phyloP scores from a whole-genome alignment of 2,329 filamentous ascomycete species.

The Herpomyces periplanetae region DNA sequence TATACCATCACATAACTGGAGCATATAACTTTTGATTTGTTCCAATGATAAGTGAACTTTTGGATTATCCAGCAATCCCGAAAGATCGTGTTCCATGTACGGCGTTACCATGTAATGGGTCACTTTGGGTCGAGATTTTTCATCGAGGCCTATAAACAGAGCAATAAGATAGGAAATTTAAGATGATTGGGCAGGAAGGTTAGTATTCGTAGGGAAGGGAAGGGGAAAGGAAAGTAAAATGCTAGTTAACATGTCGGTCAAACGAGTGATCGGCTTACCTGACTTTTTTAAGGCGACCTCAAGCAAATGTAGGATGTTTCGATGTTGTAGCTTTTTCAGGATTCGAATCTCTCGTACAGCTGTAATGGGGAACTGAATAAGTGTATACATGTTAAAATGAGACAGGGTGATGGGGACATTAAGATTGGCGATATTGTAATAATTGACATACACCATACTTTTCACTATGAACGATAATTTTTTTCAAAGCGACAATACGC shows the following conservation, averaged over 20 bases:
- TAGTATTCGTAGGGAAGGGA: too few species aligned
- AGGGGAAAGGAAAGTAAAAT: too few species aligned
- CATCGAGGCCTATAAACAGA: too few species aligned
- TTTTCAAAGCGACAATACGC: conserved; percentile 53
- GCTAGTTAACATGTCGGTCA: too few species aligned
- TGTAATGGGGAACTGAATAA: conserved; percentile 53
- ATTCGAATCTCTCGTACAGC: conserved; percentile 90
- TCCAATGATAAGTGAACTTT: conserved; percentile 47
- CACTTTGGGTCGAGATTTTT: conserved; percentile 18
- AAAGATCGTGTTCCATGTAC: conserved; percentile 98
- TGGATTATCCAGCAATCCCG: conserved; percentile 75
- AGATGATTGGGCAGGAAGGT: too few species aligned
- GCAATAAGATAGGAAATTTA: too few species aligned
- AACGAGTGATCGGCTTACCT: too few species aligned
- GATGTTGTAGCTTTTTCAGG: conserved; percentile 66
- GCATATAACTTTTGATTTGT: conserved; percentile 91
- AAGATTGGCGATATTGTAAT: too few species aligned
- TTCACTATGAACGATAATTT: conserved; percentile 97
- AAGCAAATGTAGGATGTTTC: conserved; percentile 47
- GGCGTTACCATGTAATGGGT: conserved; percentile 97
- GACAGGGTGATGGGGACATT: conserved; percentile 1
- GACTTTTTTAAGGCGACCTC: conserved; percentile 99
- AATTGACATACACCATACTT: conserved; percentile 55
- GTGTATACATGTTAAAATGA: conserved; percentile 1
- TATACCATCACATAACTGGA: conserved; percentile 60